Evolutionary conservation across 2,329 filamentous ascomycete species (phyloP).

Genomic region (Colletotrichum sp.): DNA sequence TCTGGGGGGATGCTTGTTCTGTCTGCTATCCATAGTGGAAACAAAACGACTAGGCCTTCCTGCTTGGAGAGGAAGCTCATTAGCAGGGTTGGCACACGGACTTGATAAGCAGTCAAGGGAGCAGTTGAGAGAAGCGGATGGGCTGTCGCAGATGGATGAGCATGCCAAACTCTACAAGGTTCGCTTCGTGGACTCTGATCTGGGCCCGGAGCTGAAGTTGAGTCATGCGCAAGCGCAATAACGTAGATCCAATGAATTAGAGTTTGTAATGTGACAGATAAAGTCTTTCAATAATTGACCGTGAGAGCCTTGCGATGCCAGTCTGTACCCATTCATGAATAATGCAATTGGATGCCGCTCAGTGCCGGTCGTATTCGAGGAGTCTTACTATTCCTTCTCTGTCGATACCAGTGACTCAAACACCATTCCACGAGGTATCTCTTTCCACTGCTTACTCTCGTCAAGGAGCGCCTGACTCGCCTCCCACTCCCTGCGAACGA

Average conservation of each 20-base stretch:
- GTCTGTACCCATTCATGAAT: background rate
- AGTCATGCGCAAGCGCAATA: background rate
- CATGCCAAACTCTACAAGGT: background rate
- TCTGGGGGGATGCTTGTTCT: background rate
- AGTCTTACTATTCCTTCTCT: background rate
- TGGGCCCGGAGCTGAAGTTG: background rate
- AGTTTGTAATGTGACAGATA: background rate
- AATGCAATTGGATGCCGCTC: background rate
- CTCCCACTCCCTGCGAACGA: slow-evolving; percentile 3
- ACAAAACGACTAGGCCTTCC: background rate
- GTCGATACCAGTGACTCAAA: background rate
- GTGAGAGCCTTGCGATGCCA: background rate
- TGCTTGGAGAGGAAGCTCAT: background rate
- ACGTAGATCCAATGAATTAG: background rate
- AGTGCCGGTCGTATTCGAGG: background rate
- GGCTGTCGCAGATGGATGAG: background rate
- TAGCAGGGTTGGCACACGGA: background rate
- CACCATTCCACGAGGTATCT: background rate
- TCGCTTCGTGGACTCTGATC: background rate
- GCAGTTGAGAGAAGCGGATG: background rate
- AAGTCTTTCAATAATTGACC: background rate
- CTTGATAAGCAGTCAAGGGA: background rate
- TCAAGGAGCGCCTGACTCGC: background rate
- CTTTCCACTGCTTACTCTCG: background rate
- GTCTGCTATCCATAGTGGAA: background rate